phyloP scores from a whole-genome alignment of 306 rosid species.

The Pyrus communis region DNA sequence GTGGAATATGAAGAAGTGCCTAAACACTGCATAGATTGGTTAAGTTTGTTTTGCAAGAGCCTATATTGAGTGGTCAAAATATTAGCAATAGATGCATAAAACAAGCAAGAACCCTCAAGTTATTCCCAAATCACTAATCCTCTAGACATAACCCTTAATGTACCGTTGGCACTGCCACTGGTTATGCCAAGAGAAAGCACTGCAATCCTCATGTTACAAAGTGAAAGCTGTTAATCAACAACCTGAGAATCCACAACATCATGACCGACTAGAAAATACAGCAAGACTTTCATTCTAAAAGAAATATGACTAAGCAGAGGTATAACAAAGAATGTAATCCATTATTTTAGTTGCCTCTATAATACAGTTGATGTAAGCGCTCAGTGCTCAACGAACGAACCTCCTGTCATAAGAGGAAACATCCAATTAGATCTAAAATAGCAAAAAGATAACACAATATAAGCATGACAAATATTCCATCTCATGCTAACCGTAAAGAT shows the following conservation, averaged over 20 bases:
- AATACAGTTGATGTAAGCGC: background rate
- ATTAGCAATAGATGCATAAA: background rate
- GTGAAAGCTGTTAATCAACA: background rate
- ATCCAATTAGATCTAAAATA: background rate
- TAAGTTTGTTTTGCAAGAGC: background rate
- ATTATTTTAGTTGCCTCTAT: background rate
- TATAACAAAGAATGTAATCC: background rate
- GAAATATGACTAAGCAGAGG: background rate
- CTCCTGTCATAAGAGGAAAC: constrained; percentile 12
- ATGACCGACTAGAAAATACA: background rate
- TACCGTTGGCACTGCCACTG: background rate
- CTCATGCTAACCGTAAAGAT: constrained; percentile 1
- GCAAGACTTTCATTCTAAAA: background rate
- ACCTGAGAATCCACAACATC: background rate
- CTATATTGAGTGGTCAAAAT: background rate
- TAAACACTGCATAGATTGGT: background rate
- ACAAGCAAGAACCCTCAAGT: background rate
- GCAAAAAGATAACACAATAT: background rate
- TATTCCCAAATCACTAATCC: background rate
- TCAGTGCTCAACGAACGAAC: background rate
- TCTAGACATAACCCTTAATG: background rate
- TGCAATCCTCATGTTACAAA: background rate
- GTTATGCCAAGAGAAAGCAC: background rate
- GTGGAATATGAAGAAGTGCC: no score
- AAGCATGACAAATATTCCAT: background rate